Percentiles rank a stretch among this genome's conserved stretches.
These are phyloP conservation scores for Rhodotorula mucilaginosa DNA, from an alignment of 1,284 basidiomycete genomes.

Conservation along the genomic window DNA sequence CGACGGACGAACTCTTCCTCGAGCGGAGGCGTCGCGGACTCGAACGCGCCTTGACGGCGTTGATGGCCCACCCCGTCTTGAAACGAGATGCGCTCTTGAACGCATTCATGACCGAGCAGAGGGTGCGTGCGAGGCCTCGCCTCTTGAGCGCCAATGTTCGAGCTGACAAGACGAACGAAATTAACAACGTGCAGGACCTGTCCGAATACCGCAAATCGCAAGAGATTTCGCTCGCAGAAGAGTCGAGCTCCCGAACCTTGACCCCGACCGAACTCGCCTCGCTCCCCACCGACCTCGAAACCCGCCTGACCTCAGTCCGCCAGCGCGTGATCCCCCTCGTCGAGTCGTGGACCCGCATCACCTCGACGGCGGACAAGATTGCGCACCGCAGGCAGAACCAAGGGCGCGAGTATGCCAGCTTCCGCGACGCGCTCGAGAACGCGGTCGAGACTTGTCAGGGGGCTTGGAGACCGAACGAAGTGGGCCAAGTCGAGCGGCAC, in stretches of 20 bases:
- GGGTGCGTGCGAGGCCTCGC: conserved; percentile 3
- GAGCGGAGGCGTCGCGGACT: conserved; percentile 86
- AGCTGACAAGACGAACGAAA: conserved; percentile 52
- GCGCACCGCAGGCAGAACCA: conserved; percentile 63
- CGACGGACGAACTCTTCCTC: conserved; percentile 80
- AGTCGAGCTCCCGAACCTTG: conserved; percentile 73
- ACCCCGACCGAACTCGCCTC: conserved; percentile 83
- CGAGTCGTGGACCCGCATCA: conserved; percentile 86
- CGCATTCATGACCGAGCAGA: conserved; percentile 58
- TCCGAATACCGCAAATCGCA: conserved; percentile 42
- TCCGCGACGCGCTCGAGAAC: conserved; percentile 20
- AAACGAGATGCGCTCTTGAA: conserved; percentile 78
- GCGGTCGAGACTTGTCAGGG: conserved; percentile 14
- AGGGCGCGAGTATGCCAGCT: conserved; percentile 22
- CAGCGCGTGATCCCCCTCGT: conserved; percentile 69
- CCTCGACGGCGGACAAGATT: conserved; percentile 75
- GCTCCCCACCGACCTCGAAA: conserved; percentile 84
- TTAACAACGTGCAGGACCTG: conserved; percentile 39
- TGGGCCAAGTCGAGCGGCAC: conserved; percentile 27
- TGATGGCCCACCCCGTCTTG: conserved; percentile 85
- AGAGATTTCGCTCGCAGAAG: conserved; percentile 70
- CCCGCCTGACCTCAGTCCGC: conserved; percentile 70
- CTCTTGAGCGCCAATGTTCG: not conserved
- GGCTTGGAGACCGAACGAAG: conserved; percentile 22
- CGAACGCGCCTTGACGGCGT: conserved; percentile 72